Conservation (phyloP, 805 yeast genomes). For the Pichia pseudocactophila region DNA sequence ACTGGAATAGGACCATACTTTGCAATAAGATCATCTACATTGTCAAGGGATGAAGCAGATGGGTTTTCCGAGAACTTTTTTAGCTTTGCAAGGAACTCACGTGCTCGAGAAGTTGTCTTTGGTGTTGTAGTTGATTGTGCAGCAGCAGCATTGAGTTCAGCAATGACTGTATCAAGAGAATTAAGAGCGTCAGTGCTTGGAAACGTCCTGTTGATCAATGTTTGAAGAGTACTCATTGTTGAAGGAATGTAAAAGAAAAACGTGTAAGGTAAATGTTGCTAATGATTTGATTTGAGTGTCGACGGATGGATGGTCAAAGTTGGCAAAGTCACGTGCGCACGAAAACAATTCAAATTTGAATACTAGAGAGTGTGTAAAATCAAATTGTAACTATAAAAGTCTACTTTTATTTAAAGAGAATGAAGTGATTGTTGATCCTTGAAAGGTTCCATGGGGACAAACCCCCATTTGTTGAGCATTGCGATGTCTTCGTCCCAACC, state of each 20-base stretch:
- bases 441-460: slow-evolving; percentile 16
- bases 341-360: too few species aligned
- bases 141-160: background rate
- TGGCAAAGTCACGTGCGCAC: too few species aligned
- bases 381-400: too few species aligned
- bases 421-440: slow-evolving; percentile 3
- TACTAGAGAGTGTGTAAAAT: too few species aligned
- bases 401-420: too few species aligned
- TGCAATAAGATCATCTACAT: slow-evolving; percentile 4
- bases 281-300: too few species aligned
- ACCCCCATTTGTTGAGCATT: slow-evolving; percentile 64
- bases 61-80: background rate
- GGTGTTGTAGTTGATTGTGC: background rate
- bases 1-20: slow-evolving; percentile 10
- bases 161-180: background rate
- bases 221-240: too few species aligned
- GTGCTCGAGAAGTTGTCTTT: background rate
- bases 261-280: too few species aligned
- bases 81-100: background rate
- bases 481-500: slow-evolving; percentile 77
- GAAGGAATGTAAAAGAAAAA: too few species aligned
- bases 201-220: background rate
- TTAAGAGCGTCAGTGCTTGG: background rate
- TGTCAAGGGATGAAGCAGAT: background rate
- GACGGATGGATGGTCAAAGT: too few species aligned